phyloP scores from a whole-genome alignment of 179 eudicot genomes.

The Spinacia oleracea region DNA sequence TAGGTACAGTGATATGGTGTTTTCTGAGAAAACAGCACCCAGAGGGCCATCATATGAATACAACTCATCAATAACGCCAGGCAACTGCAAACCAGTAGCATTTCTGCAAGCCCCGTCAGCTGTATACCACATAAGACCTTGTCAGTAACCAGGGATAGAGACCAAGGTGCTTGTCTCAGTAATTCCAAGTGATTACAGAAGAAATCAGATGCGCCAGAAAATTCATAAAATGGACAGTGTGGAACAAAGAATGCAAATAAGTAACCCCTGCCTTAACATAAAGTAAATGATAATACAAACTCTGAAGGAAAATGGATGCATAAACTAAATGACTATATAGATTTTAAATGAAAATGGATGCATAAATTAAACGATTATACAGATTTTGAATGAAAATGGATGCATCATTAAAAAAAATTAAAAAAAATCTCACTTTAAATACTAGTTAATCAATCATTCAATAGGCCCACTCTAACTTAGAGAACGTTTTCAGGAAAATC shows the following conservation, averaged over 20 bases:
- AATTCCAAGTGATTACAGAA: background rate
- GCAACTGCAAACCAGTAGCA: slow-evolving; percentile 83
- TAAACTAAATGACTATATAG: too few species aligned
- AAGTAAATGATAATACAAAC: too few species aligned
- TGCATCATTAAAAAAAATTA: background rate
- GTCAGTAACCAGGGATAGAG: background rate
- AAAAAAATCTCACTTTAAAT: too few species aligned
- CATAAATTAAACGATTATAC: too few species aligned
- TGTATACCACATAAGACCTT: slow-evolving; percentile 24
- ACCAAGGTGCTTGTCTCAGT: background rate
- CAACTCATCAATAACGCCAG: slow-evolving; percentile 88
- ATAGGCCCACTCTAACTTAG: background rate
- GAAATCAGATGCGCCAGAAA: background rate
- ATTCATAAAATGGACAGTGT: background rate
- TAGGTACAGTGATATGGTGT: slow-evolving; percentile 66
- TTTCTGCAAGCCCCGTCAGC: slow-evolving; percentile 54
- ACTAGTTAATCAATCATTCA: background rate
- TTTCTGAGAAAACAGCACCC: slow-evolving; percentile 68
- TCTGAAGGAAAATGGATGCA: too few species aligned
- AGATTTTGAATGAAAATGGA: too few species aligned
- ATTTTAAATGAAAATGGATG: too few species aligned
- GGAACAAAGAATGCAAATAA: background rate
- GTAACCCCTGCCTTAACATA: background rate
- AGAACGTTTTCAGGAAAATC: background rate
- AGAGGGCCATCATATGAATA: slow-evolving; percentile 82